Evolutionary conservation across 139 green algal species (phyloP).

Genomic region (Tetradesmus lagerheimii): DNA sequence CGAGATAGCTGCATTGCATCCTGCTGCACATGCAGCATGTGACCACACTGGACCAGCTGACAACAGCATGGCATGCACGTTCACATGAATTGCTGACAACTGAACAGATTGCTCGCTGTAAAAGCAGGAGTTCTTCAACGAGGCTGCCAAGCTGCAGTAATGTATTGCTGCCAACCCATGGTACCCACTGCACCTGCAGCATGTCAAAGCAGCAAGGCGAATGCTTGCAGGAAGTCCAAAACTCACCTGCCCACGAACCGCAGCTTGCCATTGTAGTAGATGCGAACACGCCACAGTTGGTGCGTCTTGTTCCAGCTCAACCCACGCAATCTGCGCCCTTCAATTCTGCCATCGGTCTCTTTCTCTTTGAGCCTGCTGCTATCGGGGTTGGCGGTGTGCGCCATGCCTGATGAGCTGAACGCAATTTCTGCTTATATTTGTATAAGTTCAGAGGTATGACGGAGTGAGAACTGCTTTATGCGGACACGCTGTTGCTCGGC

Average conservation of each 20-base stretch:
- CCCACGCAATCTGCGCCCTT: background rate
- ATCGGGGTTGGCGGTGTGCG: background rate
- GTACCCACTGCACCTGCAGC: background rate
- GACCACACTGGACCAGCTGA: too few species aligned
- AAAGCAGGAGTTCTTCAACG: too few species aligned
- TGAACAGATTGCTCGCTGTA: too few species aligned
- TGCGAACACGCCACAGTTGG: conserved; percentile 15
- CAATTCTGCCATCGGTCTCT: background rate
- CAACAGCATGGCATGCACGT: too few species aligned
- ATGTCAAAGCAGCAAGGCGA: background rate
- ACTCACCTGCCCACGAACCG: background rate
- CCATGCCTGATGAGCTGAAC: background rate
- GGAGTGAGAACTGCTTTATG: background rate
- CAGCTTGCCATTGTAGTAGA: conserved; percentile 24
- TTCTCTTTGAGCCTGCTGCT: conserved; percentile 1
- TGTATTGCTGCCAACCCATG: background rate
- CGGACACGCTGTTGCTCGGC: background rate
- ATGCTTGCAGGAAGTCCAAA: background rate
- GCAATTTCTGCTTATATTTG: background rate
- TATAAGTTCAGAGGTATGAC: background rate
- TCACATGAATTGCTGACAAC: too few species aligned
- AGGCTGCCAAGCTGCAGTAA: background rate
- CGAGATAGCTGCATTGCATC: too few species aligned
- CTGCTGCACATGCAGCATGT: too few species aligned
- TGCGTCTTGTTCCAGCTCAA: conserved; percentile 41